Evolutionary conservation across 805 yeast species (phyloP).

Genomic region (Jamesozyma lodderae): DNA sequence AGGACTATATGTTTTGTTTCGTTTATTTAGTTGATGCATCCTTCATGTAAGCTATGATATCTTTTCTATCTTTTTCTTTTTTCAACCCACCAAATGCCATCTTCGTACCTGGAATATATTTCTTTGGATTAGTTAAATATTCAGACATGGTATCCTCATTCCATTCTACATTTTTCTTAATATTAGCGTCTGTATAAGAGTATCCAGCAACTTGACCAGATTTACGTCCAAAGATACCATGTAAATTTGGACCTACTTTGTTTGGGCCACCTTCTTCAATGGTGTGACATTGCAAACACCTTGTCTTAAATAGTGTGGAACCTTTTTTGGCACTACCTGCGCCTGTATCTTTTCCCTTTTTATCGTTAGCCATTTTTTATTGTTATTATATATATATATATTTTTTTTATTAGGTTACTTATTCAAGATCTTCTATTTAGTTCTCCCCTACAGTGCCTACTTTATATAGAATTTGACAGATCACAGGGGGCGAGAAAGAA

Average conservation of each 20-base stretch:
- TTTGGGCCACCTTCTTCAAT: slow-evolving; percentile 91
- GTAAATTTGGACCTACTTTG: slow-evolving; percentile 98
- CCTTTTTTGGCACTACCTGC: slow-evolving; percentile 64
- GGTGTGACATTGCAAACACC: slow-evolving; percentile 99
- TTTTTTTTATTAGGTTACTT: too few relatives aligned
- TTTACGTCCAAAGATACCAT: slow-evolving; percentile 86
- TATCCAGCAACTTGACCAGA: slow-evolving; percentile 90
- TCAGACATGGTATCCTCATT: slow-evolving; percentile 78
- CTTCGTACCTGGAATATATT: slow-evolving; percentile 99
- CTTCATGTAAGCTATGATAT: slow-evolving; percentile 77
- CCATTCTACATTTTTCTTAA: slow-evolving; percentile 90
- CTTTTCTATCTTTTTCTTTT: slow-evolving; percentile 98
- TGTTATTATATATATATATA: slow-evolving; percentile 49
- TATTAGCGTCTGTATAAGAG: slow-evolving; percentile 97
- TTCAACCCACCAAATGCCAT: slow-evolving; percentile 99
- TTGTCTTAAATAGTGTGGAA: slow-evolving; percentile 95
- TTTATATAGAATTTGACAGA: too few relatives aligned
- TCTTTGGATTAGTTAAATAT: slow-evolving; percentile 99
- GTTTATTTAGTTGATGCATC: slow-evolving; percentile 43
- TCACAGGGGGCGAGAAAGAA: too few relatives aligned
- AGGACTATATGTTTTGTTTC: too few relatives aligned
- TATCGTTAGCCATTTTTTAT: slow-evolving; percentile 2
- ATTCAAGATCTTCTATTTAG: too few relatives aligned
- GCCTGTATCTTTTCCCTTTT: slow-evolving; percentile 4
- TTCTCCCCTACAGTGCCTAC: too few relatives aligned